These are phyloP conservation scores for Sicyos baderoa DNA, from an alignment of 306 rosid species.

Conservation along the genomic window DNA sequence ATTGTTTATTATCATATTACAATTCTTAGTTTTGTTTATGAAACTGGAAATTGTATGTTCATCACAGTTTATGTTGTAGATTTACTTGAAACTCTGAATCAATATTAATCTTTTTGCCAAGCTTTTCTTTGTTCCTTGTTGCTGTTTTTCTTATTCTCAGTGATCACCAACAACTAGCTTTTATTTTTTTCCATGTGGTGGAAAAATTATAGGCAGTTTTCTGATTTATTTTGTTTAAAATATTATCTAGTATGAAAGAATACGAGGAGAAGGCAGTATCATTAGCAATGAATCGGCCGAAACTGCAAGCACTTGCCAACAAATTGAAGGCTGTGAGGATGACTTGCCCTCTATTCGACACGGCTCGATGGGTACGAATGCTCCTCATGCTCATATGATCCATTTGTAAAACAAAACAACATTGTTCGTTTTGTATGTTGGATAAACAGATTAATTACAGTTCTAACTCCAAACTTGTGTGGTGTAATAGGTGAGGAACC, in stretches of 20 bases:
- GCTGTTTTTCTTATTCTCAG: not conserved
- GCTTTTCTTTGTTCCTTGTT: not conserved
- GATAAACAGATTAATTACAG: not conserved
- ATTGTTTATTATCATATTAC: not conserved
- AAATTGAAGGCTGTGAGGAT: conserved; percentile 71
- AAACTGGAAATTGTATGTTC: too few relatives aligned
- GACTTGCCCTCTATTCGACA: conserved; percentile 92
- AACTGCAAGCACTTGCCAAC: conserved; percentile 65
- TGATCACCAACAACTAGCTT: not conserved
- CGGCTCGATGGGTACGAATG: conserved; percentile 68
- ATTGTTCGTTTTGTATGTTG: not conserved
- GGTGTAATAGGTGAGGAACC: conserved; percentile 33
- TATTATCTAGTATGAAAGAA: conserved; percentile 60
- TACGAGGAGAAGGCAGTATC: conserved; percentile 90
- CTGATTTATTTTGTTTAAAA: conserved; percentile 10
- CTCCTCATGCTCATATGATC: not conserved
- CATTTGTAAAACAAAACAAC: too few relatives aligned
- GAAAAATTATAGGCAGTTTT: not conserved
- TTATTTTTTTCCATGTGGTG: not conserved
- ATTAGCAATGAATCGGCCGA: conserved; percentile 64
- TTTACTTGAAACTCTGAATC: not conserved
- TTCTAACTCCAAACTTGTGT: not conserved
- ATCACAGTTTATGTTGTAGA: too few relatives aligned
- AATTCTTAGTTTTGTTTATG: not conserved
- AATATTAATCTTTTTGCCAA: not conserved